Evolutionary conservation across 805 yeast species (phyloP).

Genomic region (Danielia oregonensis): DNA sequence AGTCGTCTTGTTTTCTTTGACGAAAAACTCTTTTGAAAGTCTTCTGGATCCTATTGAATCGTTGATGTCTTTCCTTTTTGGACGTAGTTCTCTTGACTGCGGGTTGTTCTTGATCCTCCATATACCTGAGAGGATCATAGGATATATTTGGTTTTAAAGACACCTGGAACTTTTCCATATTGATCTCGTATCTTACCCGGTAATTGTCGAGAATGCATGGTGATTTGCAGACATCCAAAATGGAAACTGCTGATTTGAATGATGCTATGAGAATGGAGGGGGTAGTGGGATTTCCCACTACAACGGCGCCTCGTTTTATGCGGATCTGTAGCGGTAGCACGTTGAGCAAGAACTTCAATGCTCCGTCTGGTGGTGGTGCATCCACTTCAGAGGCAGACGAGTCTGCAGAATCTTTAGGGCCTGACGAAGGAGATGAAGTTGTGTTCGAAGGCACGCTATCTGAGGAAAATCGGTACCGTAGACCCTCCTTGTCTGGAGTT

Average conservation of each 20-base stretch:
- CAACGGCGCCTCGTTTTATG: constrained; percentile 65
- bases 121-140: constrained; percentile 32
- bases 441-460: not conserved
- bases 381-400: constrained; percentile 1
- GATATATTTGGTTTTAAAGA: constrained; percentile 69
- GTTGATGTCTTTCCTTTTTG: not conserved
- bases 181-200: constrained; percentile 42
- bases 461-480: not conserved
- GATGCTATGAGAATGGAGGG: constrained; percentile 67
- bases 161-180: constrained; percentile 50
- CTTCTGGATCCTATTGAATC: not conserved
- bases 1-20: not conserved
- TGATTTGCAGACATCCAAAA: constrained; percentile 51
- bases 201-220: constrained; percentile 52
- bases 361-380: not conserved
- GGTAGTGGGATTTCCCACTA: constrained; percentile 76
- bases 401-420: not conserved
- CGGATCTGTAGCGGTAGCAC: constrained; percentile 61
- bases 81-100: no score
- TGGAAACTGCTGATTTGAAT: constrained; percentile 50
- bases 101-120: not conserved
- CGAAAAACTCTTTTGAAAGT: not conserved
- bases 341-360: constrained; percentile 18
- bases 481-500: not conserved
- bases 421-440: not conserved